Evolutionary conservation across 129 eudicot genomes (phyloP).

Genomic region (Flaveria bidentis): DNA sequence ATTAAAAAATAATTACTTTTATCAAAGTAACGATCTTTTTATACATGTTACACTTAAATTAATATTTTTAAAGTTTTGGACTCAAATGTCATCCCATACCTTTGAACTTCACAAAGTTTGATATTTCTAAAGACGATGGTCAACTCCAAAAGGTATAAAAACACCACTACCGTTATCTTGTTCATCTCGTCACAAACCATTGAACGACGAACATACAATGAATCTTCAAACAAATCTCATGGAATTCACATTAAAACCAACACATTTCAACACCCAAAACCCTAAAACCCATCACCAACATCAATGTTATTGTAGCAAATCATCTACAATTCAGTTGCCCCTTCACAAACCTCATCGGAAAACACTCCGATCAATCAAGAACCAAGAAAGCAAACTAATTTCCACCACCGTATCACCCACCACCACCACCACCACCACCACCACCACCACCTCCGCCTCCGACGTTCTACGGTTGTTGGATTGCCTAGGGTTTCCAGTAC

Average conservation of each 20-base stretch:
- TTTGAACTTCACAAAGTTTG: no score
- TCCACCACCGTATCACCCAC: not conserved
- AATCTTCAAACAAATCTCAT: slow-evolving; percentile 6
- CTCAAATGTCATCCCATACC: no score
- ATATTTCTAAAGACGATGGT: no score
- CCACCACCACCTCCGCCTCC: slow-evolving; percentile 42
- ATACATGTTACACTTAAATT: no score
- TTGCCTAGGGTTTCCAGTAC: slow-evolving; percentile 50
- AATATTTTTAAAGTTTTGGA: no score
- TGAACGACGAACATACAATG: not conserved
- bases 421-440: slow-evolving; percentile 24
- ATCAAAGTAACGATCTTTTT: no score
- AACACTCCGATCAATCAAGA: slow-evolving; percentile 27
- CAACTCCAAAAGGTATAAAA: not conserved
- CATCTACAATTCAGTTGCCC: slow-evolving; percentile 38
- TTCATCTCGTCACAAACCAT: not conserved
- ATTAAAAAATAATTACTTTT: no score
- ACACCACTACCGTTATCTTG: not conserved
- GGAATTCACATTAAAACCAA: slow-evolving; percentile 21
- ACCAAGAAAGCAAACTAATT: slow-evolving; percentile 12
- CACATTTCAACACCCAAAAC: not conserved
- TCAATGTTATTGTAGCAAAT: slow-evolving; percentile 11
- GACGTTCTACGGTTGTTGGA: slow-evolving; percentile 73
- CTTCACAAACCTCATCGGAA: slow-evolving; percentile 50
- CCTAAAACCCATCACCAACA: slow-evolving; percentile 21